Evolutionary conservation across 1,284 basidiomycete species (phyloP).

Genomic region (Apiotrichum akiyoshidainum): DNA sequence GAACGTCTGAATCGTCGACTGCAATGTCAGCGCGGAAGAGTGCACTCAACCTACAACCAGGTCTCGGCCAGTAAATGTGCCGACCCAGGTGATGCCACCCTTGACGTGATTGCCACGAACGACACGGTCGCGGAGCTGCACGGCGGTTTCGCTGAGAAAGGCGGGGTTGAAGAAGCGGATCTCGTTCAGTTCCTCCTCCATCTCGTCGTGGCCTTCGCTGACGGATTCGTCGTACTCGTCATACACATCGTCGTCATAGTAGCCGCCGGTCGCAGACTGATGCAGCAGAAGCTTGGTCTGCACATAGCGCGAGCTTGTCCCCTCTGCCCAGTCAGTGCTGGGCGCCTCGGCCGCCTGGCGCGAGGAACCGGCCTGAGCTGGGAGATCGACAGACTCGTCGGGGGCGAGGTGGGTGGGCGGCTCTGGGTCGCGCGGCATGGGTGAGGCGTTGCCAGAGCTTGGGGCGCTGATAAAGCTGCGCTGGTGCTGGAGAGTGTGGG

Average conservation of each 20-base stretch:
- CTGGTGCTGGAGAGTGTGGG: constrained; percentile 3
- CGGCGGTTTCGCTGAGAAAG: constrained; percentile 80
- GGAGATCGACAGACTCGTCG: background rate
- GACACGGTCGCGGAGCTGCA: constrained; percentile 80
- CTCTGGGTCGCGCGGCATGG: background rate
- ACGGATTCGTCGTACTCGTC: constrained; percentile 55
- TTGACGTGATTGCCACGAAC: constrained; percentile 83
- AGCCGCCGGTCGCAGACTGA: constrained; percentile 30
- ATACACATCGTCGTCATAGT: constrained; percentile 50
- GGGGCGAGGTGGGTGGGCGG: background rate
- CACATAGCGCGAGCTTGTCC: constrained; percentile 43
- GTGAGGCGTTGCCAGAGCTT: background rate
- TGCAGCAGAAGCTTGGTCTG: constrained; percentile 49
- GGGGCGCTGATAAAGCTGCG: background rate
- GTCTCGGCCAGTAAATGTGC: constrained; percentile 86
- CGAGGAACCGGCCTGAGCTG: background rate
- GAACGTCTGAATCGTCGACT: constrained; percentile 77
- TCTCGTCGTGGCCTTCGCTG: constrained; percentile 53
- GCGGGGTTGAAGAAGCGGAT: constrained; percentile 80
- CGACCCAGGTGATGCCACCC: constrained; percentile 78
- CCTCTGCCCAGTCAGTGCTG: constrained; percentile 27
- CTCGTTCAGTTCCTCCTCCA: constrained; percentile 63
- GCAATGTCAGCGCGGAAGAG: background rate
- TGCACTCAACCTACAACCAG: constrained; percentile 66
- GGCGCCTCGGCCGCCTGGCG: constrained; percentile 16